Base-by-base conservation (phyloP, 176 grass and related monocot species). In the Cocos nucifera region DNA sequence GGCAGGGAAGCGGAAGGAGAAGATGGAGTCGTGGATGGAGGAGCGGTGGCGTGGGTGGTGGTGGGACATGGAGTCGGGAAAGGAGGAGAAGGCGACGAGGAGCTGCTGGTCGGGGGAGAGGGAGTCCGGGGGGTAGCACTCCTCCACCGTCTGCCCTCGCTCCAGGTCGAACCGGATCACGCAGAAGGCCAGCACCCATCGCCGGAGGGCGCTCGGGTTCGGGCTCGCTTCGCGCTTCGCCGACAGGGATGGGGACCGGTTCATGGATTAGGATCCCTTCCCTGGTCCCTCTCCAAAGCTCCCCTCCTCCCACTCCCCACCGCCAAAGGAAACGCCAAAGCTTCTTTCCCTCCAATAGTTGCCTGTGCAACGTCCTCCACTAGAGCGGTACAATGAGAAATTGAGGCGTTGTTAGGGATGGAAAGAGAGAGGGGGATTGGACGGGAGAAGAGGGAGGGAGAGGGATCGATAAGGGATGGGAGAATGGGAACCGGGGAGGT, bases 51-150 rank as follows among this genome's bases (percentile, higher is more conserved):
- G 32, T 9, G 84, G 93, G 54, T 85, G 85, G 82, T 97, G 93
- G 80, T 88, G 87, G 27, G 93, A 97, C 87, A 91, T 97, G 78
- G 93, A 97, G 61, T 97, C 93, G 0, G 93, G 93, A 72, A 97
- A 97, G 64, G 93, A 97, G 75, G 93, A 97, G 84, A 91, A 97
- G 48, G 93, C 78, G 51, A 84, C 78, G 73, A 97, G 75, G 69
- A 78, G 83, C 65, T 85, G 87, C 50, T 85, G 82, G 73, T 82
- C 79, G 56, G 54, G 6, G 51, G 77, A 58, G 7, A 90, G 87
- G 64, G 93, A 72, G 69, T 67, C 75, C 19, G 73, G 78, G 6
- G 93, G 93, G 69, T 24, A 91, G 54, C 78, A 91, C 4, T 89
- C 77, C 86, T 91, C 93, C 18, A 91, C 75, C 22, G 88, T 65